Base-by-base conservation (phyloP, 1,139 yeast genomes). In the Kurtzmaniella quercitrusa region DNA sequence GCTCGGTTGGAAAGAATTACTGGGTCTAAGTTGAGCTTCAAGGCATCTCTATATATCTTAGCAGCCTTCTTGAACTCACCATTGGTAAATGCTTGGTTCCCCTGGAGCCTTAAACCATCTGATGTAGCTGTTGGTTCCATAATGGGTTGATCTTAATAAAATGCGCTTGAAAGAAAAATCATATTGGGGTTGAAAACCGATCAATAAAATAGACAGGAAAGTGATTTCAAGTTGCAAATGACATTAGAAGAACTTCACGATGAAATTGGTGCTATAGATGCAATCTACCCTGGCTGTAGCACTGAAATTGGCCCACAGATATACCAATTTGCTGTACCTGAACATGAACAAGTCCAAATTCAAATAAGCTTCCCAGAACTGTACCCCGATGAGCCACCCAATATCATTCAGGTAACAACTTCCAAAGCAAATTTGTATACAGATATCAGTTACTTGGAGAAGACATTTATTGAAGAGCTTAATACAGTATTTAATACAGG, bases 191-290 rank as follows among this genome's bases (percentile, higher is more conserved):
- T 3, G 11, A 33, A 17, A 33, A 14, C 12, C n/a, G n/a, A 14
- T 7, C n/a, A 31, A 6, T 6, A 12, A 12, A 31, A n/a, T 10
- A 7, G 9, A 11, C 12, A 34, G 38, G 6, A 36, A 8, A 12
- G 33, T 17, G 17, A 11, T 17, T 8, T 21, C 23, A 8, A 12
- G 10, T 6, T n/a, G 14, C 21, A 19, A 14, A 70, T 68, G 74
- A 63, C 70, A n/a, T 58, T 66, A 17, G 81, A 80, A 51, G 90
- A 85, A 43, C 66, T 87, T 12, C 57, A 62, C n/a, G 95, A 89
- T 46, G 98, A 93, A 57, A 64, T 88, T 21, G 80, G 78, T 42
- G 94, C 96, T 11, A 81, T 91, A 17, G 86, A 87, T 49, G 95
- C 96, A 2, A 91, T 93, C n/a, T 91, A 81, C 56, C 96, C 95